Percentiles rank a stretch among this genome's conserved stretches.
phyloP scores from a whole-genome alignment of 257 asterid genomes.

The Nicotiana tabacum region DNA sequence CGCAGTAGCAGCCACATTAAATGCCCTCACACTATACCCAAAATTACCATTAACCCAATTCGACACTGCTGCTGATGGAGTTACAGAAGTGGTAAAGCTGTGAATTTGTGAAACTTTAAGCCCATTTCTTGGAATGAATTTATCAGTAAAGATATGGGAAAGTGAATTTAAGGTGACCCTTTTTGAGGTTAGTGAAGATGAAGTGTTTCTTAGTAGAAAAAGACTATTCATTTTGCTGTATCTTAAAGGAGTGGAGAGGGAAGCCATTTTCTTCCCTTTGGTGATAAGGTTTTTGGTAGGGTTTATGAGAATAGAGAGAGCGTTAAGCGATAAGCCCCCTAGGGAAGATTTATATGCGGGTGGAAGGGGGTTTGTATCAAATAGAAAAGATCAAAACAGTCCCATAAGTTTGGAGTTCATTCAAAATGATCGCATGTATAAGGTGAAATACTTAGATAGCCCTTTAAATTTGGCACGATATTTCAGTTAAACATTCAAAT shows the following conservation, averaged over 20 bases:
- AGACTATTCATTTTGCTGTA: slow-evolving; percentile 43
- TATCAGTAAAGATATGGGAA: slow-evolving; percentile 30
- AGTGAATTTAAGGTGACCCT: slow-evolving; percentile 39
- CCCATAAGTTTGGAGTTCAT: too few species aligned
- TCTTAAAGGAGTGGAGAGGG: background rate
- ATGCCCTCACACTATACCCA: slow-evolving; percentile 26
- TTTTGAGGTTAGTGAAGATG: slow-evolving; percentile 32
- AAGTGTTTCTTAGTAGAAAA: slow-evolving; percentile 39
- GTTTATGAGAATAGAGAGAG: slow-evolving; percentile 27
- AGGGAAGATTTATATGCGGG: too few species aligned
- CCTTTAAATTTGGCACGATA: too few species aligned
- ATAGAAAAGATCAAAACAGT: too few species aligned
- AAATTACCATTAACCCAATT: background rate
- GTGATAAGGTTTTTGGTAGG: slow-evolving; percentile 35
- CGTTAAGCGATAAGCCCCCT: background rate
- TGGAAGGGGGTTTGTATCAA: too few species aligned
- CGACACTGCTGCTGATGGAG: background rate
- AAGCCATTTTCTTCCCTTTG: background rate
- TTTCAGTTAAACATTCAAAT: too few species aligned
- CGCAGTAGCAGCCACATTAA: slow-evolving; percentile 53
- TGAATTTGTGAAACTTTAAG: slow-evolving; percentile 11
- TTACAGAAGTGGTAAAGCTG: slow-evolving; percentile 16
- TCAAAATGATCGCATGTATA: too few species aligned
- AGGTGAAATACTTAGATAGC: too few species aligned
- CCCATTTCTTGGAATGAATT: slow-evolving; percentile 20